Evolutionary conservation across 805 yeast genomes (phyloP), one percentile per base, ranked within the genome.

Genomic region (Ogataea nonfermentans): DNA sequence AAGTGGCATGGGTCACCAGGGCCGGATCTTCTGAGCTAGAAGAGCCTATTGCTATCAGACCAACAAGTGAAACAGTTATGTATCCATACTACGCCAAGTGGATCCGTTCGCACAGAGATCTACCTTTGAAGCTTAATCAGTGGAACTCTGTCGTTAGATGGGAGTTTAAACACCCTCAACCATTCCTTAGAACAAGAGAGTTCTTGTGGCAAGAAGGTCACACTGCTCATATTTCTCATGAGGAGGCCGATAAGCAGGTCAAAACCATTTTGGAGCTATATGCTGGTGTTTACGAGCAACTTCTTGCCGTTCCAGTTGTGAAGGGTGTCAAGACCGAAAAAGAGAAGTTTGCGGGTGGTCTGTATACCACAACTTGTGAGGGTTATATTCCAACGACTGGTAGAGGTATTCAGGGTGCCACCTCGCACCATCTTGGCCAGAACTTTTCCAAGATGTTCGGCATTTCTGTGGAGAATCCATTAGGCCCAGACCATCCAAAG

Each of bases 201-300:
- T 93, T 93, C 71, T 74, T 93, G 66, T 93, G 99, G 99, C 99
- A 93, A 72, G 99, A 93, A 72, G 99, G 99, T 56, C 99, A 93
- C 73, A 93, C 99, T 35, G 99, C 96, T 40, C 96, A 87, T 65
- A 76, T 95, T 60, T 84, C 95, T 41, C 66, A 71, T 49, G 86
- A 80, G 46, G 93, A 78, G 46, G 96, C 99, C 23, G 74, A 76
- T 45, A 71, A 71, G 43, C 98, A 93, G 71, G 98, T 91, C 23
- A 61, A 76, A 55, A 82, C 82, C 65, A 91, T 95, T 59, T 78
- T 90, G 62, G 93, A 86, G 48, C 81, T 78, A 68, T 93, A 93
- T 66, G 82, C 84, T 46, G 79, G 80, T 48, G 75, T 93, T 46
- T 93, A 93, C 67, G 81, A 82, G 68, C 95, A 91, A 53, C 74